A percentile compares a stretch with the other conserved stretches of the same genome.
These are phyloP conservation scores for Parasitella parasitica DNA, from an alignment of 371 early-diverging fungal species.

Conservation along the genomic window DNA sequence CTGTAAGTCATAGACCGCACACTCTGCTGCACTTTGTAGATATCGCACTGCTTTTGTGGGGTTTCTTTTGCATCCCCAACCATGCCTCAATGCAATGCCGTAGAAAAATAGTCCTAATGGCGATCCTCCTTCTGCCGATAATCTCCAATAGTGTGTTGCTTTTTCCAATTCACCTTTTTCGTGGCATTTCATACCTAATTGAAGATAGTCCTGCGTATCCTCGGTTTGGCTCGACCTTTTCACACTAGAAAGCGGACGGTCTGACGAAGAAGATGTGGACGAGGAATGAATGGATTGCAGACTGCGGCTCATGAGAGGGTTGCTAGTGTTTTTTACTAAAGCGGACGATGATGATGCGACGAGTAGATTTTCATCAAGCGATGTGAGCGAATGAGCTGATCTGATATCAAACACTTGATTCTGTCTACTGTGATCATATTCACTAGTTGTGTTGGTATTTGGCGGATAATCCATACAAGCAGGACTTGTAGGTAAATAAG, in stretches of 20 bases:
- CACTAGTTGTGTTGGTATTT: not conserved
- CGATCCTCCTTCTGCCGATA: slow-evolving; percentile 72
- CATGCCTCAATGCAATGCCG: slow-evolving; percentile 87
- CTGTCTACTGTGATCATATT: not conserved
- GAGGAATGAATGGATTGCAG: slow-evolving; percentile 1
- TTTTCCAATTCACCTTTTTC: slow-evolving; percentile 70
- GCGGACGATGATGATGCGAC: not conserved
- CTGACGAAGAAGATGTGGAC: not conserved
- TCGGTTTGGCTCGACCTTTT: not conserved
- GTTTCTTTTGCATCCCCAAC: slow-evolving; percentile 82
- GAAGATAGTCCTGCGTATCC: slow-evolving; percentile 8
- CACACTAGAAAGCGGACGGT: not conserved
- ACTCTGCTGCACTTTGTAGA: slow-evolving; percentile 80
- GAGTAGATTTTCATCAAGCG: not conserved
- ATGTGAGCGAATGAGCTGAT: not conserved
- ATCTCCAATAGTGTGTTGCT: slow-evolving; percentile 79
- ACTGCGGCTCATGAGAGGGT: not conserved
- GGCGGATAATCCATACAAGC: not conserved
- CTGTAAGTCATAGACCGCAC: slow-evolving; percentile 65
- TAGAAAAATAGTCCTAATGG: slow-evolving; percentile 86
- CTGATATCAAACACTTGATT: not conserved
- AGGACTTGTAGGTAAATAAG: not conserved
- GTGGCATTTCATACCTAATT: slow-evolving; percentile 35
- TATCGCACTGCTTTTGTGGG: slow-evolving; percentile 64
- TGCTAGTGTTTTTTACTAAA: not conserved